Evolutionary conservation across 2,329 filamentous ascomycete genomes (phyloP).

Genomic region (Monilinia polystroma): DNA sequence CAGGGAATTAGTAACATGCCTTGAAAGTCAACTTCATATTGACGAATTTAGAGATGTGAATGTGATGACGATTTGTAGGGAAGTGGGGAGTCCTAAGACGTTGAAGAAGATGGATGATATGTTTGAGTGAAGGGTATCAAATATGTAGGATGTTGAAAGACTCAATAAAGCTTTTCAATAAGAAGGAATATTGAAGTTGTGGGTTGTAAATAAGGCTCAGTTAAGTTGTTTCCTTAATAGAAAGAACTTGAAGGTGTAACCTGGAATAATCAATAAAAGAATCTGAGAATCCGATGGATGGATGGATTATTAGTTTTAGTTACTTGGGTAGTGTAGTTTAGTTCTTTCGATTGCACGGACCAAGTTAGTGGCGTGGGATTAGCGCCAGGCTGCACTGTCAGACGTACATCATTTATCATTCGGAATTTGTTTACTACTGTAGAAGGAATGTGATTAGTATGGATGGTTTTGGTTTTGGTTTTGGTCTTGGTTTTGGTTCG

Average conservation of each 20-base stretch:
- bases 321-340: not conserved
- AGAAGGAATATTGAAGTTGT: not conserved
- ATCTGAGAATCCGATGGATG: not conserved
- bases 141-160: not conserved
- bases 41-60: constrained; percentile 36
- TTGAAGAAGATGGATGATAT: not conserved
- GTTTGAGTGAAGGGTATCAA: not conserved
- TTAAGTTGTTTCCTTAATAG: not conserved
- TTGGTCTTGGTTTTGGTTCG: too few species aligned
- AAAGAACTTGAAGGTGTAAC: constrained; percentile 6
- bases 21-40: constrained; percentile 73
- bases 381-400: constrained; percentile 10
- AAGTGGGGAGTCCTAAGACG: not conserved
- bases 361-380: constrained; percentile 10
- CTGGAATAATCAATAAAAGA: constrained; percentile 6
- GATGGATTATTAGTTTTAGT: not conserved
- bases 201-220: not conserved
- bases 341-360: not conserved
- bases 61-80: not conserved
- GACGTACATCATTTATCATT: constrained; percentile 1
- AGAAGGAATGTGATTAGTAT: too few species aligned
- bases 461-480: too few species aligned
- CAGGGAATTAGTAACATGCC: constrained; percentile 44
- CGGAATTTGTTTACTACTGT: too few species aligned
- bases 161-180: not conserved